phyloP scores from a whole-genome alignment of 768 basidiomycete species.

The Collybiopsis luxurians region DNA sequence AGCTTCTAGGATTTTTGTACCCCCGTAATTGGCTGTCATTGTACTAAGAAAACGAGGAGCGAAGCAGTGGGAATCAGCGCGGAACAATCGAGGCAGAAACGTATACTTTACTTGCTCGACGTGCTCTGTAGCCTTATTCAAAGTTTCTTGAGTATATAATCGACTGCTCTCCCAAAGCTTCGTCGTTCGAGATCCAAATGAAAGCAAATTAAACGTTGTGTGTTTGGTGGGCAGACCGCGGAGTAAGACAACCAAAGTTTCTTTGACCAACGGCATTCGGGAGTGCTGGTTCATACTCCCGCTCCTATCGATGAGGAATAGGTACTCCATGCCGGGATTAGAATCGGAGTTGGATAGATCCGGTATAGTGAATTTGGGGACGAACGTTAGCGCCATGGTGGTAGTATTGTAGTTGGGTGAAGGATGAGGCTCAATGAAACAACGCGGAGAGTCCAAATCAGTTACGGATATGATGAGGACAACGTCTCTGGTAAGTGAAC shows the following conservation, averaged over 20 bases:
- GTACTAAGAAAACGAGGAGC: no score
- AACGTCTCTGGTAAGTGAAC: conserved; percentile 46
- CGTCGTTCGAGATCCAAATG: conserved; percentile 36
- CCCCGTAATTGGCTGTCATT: conserved; percentile 37
- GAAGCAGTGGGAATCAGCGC: neutral
- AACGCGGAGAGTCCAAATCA: conserved; percentile 50
- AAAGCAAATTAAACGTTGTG: conserved; percentile 55
- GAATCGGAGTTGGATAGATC: no score
- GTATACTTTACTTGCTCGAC: neutral
- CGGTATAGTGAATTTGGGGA: conserved; percentile 55
- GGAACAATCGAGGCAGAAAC: neutral
- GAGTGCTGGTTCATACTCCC: conserved; percentile 47
- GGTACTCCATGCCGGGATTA: conserved; percentile 48
- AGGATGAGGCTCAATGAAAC: conserved; percentile 45
- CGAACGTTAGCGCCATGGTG: conserved; percentile 52
- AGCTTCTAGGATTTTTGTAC: conserved; percentile 48
- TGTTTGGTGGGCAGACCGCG: conserved; percentile 40
- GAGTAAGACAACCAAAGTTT: conserved; percentile 44
- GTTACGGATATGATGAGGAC: conserved; percentile 47
- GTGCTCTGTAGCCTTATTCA: conserved; percentile 17
- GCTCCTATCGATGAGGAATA: conserved; percentile 60
- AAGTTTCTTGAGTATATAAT: conserved; percentile 25
- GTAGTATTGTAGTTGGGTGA: conserved; percentile 28
- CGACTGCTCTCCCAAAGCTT: conserved; percentile 35
- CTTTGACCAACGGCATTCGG: conserved; percentile 44